A percentile compares a stretch with the other conserved stretches of the same genome.
These are phyloP conservation scores for Berkeleyomyces basicola DNA, from an alignment of 2,329 filamentous ascomycete genomes.

Conservation along the genomic window DNA sequence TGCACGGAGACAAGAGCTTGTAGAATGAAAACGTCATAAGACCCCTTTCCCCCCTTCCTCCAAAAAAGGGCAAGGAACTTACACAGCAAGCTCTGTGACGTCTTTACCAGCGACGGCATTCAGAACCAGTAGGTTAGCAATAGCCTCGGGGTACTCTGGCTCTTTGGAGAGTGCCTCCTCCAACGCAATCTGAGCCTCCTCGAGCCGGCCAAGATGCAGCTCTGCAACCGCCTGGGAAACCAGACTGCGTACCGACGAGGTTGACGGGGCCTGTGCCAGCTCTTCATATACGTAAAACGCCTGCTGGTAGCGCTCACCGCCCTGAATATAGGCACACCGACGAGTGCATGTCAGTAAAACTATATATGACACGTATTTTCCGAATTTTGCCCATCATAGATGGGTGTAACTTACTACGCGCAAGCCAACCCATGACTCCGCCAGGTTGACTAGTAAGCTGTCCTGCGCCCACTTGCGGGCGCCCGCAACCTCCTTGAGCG, in stretches of 20 bases:
- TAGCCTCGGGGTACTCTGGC: conserved; percentile 51
- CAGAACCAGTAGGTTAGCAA: conserved; percentile 72
- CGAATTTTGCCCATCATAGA: background rate
- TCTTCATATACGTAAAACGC: conserved; percentile 97
- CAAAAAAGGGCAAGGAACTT: conserved; percentile 21
- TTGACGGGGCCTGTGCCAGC: conserved; percentile 71
- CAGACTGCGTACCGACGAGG: conserved; percentile 57
- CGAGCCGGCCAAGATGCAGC: conserved; percentile 71
- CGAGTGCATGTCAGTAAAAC: background rate
- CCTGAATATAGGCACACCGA: conserved; percentile 34
- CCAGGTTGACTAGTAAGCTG: conserved; percentile 79
- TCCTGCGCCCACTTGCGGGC: conserved; percentile 93
- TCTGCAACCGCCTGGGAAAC: conserved; percentile 84
- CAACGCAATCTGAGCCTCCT: conserved; percentile 77
- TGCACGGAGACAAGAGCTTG: background rate
- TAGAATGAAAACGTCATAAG: no score
- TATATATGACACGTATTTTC: background rate
- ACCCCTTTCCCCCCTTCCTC: no score
- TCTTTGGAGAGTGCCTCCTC: conserved; percentile 65
- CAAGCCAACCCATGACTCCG: conserved; percentile 88
- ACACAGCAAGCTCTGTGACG: conserved; percentile 43
- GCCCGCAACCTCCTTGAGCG: conserved; percentile 70
- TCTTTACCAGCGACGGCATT: conserved; percentile 63
- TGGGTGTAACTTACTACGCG: conserved; percentile 47
- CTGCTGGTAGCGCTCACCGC: conserved; percentile 89